Conservation (phyloP, 495 filamentous ascomycete species). For the Aspergillus egyptiacus region DNA sequence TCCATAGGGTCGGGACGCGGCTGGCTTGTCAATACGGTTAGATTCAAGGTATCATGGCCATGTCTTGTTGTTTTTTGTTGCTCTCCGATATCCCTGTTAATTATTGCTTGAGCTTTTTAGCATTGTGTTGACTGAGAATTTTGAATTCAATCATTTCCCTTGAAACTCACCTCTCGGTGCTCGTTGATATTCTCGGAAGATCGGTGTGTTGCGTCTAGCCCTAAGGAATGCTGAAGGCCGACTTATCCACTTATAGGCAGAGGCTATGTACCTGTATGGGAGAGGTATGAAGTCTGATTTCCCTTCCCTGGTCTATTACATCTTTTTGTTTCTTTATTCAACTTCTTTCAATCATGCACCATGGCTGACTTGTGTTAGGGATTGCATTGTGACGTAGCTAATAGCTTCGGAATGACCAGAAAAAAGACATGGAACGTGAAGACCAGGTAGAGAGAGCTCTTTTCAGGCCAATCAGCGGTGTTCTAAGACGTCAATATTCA, state of each 20-base stretch:
- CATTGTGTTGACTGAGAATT: background rate
- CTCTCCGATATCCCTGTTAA: conserved; percentile 5
- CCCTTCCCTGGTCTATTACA: background rate
- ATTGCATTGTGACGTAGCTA: background rate
- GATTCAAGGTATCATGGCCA: background rate
- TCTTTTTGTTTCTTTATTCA: background rate
- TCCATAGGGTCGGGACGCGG: no score
- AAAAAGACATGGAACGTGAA: no score
- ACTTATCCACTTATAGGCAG: no score
- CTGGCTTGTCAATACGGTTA: no score
- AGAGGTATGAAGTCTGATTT: no score
- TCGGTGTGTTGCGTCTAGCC: no score
- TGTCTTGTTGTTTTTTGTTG: conserved; percentile 5
- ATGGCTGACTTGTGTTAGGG: background rate
- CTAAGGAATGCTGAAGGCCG: no score
- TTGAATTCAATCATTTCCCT: background rate
- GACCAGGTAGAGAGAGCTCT: background rate
- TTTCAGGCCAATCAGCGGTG: background rate
- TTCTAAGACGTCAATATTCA: background rate
- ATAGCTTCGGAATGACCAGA: background rate
- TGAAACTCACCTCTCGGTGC: background rate
- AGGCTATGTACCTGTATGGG: no score
- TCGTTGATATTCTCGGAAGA: background rate
- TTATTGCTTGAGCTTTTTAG: background rate
- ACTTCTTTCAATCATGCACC: background rate